Conservation (phyloP, 768 basidiomycete species). For the Tylopilus subfusipes region DNA sequence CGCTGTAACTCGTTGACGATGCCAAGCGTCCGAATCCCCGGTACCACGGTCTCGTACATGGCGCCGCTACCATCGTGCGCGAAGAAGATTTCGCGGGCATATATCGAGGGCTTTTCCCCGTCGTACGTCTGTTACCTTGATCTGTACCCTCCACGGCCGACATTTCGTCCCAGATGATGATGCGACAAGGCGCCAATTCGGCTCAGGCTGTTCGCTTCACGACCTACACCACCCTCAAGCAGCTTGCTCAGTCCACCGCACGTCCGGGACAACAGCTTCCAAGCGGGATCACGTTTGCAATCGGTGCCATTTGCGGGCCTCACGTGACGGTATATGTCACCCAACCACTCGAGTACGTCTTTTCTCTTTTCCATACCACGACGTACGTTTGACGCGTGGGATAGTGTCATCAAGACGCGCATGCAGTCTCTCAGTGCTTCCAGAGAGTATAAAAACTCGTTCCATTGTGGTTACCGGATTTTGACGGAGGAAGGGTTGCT, state of each 20-base stretch:
- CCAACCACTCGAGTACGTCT: conserved; percentile 74
- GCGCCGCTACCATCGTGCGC: conserved; percentile 71
- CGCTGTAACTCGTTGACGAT: conserved; percentile 87
- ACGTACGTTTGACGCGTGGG: background rate
- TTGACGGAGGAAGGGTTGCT: conserved; percentile 88
- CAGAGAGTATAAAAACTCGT: conserved; percentile 84
- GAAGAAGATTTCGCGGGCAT: conserved; percentile 83
- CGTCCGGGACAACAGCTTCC: conserved; percentile 84
- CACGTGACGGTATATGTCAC: conserved; percentile 91
- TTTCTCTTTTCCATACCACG: background rate
- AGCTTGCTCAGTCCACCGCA: conserved; percentile 81
- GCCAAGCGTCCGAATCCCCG: conserved; percentile 80
- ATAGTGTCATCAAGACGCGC: conserved; percentile 92
- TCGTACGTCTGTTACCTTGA: conserved; percentile 53
- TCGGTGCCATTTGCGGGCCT: conserved; percentile 92
- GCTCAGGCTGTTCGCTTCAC: conserved; percentile 96
- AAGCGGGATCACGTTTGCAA: conserved; percentile 85
- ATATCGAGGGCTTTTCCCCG: conserved; percentile 91
- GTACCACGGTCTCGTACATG: conserved; percentile 85
- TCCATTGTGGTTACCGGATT: conserved; percentile 94
- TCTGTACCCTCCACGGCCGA: too few species aligned
- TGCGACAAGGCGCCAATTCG: conserved; percentile 97
- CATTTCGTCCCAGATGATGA: conserved; percentile 61
- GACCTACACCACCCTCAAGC: conserved; percentile 91
- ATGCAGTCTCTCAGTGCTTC: conserved; percentile 93